A percentile compares a stretch with the other conserved stretches of the same genome.
These are phyloP conservation scores for Macrolepiota fuliginosa DNA, from an alignment of 768 basidiomycete species.

Conservation along the genomic window DNA sequence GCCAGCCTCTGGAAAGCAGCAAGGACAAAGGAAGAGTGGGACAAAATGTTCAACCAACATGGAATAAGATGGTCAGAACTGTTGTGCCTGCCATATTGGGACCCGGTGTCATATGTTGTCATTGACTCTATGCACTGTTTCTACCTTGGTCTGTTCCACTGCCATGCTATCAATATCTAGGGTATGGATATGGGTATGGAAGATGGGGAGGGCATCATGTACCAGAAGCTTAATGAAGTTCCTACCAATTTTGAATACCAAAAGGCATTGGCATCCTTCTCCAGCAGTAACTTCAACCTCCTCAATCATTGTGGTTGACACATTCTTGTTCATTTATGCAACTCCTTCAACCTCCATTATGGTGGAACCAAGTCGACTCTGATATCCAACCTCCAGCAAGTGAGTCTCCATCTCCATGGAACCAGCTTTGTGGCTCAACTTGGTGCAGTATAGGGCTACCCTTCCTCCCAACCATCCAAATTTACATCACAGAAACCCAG, in stretches of 20 bases:
- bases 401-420: neutral
- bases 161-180: conserved; percentile 12
- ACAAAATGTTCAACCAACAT: conserved; percentile 15
- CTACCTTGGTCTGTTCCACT: conserved; percentile 12
- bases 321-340: neutral
- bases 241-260: neutral
- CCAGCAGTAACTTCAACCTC: neutral
- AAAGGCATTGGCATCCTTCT: neutral
- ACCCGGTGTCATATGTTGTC: conserved; percentile 13
- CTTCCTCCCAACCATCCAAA: neutral
- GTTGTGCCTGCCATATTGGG: conserved; percentile 31
- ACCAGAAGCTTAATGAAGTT: neutral
- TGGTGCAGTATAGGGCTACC: neutral
- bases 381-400: neutral
- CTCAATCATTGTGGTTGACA: neutral
- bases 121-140: conserved; percentile 19
- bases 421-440: neutral
- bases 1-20: conserved; percentile 7
- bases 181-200: conserved; percentile 10
- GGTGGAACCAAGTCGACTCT: neutral
- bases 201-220: conserved; percentile 8
- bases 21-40: conserved; percentile 1
- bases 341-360: neutral
- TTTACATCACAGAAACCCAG: neutral
- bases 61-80: conserved; percentile 18